A percentile compares a stretch with the other conserved stretches of the same genome.
Evolutionary conservation across 2,329 filamentous ascomycete genomes (phyloP).

Genomic region (Chaetoscypha palmicola): DNA sequence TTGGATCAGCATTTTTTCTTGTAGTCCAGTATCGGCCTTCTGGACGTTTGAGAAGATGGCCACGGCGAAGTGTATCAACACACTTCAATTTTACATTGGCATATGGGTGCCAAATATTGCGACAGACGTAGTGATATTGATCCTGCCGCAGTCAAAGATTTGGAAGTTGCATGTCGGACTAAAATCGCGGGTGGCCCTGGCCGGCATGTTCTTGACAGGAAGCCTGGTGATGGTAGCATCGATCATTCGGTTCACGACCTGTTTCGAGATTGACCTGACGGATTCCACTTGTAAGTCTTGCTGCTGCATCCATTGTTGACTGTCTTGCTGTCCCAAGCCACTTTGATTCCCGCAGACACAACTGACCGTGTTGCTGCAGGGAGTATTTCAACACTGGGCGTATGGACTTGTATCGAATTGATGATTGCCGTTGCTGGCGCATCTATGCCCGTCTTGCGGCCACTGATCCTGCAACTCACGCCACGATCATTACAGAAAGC

Average conservation of each 20-base stretch:
- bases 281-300: constrained; percentile 1
- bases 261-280: background rate
- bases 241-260: background rate
- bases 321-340: no score
- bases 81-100: constrained; percentile 1
- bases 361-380: background rate
- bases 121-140: background rate
- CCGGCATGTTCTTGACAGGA: background rate
- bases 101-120: constrained; percentile 2
- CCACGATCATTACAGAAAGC: background rate
- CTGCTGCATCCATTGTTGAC: no score
- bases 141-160: background rate
- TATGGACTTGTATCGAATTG: constrained; percentile 1
- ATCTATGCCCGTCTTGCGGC: background rate
- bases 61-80: constrained; percentile 2
- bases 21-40: constrained; percentile 1
- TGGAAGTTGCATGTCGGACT: constrained; percentile 1
- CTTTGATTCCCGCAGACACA: background rate
- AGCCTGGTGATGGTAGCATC: background rate
- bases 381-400: background rate
- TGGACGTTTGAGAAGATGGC: constrained; percentile 5
- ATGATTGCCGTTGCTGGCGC: background rate
- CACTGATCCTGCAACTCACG: background rate
- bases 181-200: background rate
- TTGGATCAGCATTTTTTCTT: constrained; percentile 7